phyloP scores from a whole-genome alignment of 31 red algal species.

The Asparagopsis taxiformis region DNA sequence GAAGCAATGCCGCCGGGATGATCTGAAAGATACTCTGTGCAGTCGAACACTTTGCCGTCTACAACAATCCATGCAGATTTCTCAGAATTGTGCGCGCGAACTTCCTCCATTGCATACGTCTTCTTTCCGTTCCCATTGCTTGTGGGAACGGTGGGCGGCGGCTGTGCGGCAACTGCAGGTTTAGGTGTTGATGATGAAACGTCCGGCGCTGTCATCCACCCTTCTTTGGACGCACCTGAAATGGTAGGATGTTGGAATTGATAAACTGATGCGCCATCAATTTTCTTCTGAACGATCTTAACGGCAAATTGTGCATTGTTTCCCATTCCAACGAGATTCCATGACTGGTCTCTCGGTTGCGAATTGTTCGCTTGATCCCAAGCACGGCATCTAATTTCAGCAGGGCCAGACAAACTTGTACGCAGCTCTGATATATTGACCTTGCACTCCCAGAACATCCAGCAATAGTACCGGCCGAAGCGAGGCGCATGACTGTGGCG shows the following conservation, averaged over 20 bases:
- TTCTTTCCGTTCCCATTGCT: neutral
- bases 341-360: slow-evolving; percentile 37
- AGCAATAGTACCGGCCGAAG: slow-evolving; percentile 31
- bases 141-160: neutral
- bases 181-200: too few relatives aligned
- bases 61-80: slow-evolving; percentile 29
- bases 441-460: slow-evolving; percentile 35
- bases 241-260: slow-evolving; percentile 4
- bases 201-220: slow-evolving; percentile 9
- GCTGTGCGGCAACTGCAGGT: neutral
- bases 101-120: neutral
- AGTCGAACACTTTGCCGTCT: slow-evolving; percentile 26
- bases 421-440: neutral
- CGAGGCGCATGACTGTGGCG: neutral
- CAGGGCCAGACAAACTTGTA: neutral
- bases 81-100: slow-evolving; percentile 3
- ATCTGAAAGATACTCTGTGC: slow-evolving; percentile 26
- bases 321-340: slow-evolving; percentile 58
- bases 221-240: neutral
- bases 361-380: slow-evolving; percentile 53
- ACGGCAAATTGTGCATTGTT: slow-evolving; percentile 46
- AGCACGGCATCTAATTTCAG: slow-evolving; percentile 33
- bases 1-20: slow-evolving; percentile 53
- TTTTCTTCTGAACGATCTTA: neutral
- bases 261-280: neutral